Base-by-base conservation (phyloP, 2,329 filamentous ascomycete genomes). In the Xylariaceae sp. region DNA sequence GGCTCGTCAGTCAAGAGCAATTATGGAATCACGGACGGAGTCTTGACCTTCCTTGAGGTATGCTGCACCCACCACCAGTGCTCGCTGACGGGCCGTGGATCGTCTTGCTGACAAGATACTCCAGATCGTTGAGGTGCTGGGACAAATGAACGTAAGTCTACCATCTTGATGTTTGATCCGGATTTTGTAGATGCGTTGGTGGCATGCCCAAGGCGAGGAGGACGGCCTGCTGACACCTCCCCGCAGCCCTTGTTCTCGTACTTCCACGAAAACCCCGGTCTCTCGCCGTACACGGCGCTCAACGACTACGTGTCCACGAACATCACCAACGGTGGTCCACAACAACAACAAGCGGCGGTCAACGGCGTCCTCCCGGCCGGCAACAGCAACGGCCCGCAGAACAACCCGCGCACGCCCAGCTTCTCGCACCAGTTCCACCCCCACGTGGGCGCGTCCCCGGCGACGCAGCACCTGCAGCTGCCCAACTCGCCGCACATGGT, bases 41-140 rank as follows among this genome's bases (percentile, higher is more conserved):
- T 80, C 6, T 72, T 72, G 49, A 73, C 77, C 49, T 81, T 79
- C 52, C 69, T 81, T 33, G 77, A 81, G 68, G 75, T 77, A 62
- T 26, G 60, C 40, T n/a, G 12, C 16, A 3, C 9, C 12, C 12
- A 12, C n/a, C n/a, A n/a, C n/a, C n/a, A n/a, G n/a, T n/a, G n/a
- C n/a, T n/a, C n/a, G n/a, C n/a, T n/a, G n/a, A n/a, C n/a, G n/a
- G n/a, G n/a, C n/a, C n/a, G n/a, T n/a, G n/a, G n/a, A n/a, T n/a
- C n/a, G n/a, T n/a, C n/a, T n/a, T n/a, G n/a, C n/a, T n/a, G n/a
- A n/a, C n/a, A n/a, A n/a, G n/a, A n/a, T n/a, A n/a, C n/a, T 14
- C 29, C 50, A 78, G 74, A 70, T 80, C 51, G 72, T 74, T 35
- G 77, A 81, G 52, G 75, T 81, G 25, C 72, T 81, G 63, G 72